phyloP scores from a whole-genome alignment of 2,329 filamentous ascomycete genomes.

The Fusarium sp. region DNA sequence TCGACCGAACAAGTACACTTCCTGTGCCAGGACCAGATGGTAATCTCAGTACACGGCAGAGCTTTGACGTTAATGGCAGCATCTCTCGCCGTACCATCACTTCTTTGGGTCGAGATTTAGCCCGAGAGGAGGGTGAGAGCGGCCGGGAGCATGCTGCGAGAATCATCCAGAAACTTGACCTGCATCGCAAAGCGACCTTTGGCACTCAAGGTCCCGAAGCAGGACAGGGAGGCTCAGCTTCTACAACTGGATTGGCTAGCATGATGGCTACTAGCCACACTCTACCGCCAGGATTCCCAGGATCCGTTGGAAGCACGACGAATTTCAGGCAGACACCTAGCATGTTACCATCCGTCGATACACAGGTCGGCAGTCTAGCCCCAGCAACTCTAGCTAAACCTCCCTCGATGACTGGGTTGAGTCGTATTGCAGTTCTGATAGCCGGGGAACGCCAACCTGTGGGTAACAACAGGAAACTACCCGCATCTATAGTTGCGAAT shows the following conservation, averaged over 20 bases:
- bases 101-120: constrained; percentile 60
- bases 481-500: constrained; percentile 90
- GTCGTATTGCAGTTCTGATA: constrained; percentile 84
- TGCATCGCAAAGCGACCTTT: constrained; percentile 83
- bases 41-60: constrained; percentile 69
- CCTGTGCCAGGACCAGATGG: constrained; percentile 71
- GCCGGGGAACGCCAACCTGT: constrained; percentile 80
- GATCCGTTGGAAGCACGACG: constrained; percentile 48
- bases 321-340: constrained; percentile 48
- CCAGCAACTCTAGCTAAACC: constrained; percentile 86
- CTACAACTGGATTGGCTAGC: constrained; percentile 79
- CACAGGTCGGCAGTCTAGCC: constrained; percentile 74
- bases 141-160: constrained; percentile 84
- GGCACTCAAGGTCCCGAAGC: constrained; percentile 56
- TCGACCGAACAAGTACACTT: constrained; percentile 75
- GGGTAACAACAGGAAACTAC: constrained; percentile 77
- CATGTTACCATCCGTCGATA: constrained; percentile 58
- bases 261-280: constrained; percentile 88
- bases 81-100: constrained; percentile 69
- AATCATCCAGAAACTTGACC: constrained; percentile 92
- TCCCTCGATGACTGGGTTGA: constrained; percentile 86
- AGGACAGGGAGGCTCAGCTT: constrained; percentile 55
- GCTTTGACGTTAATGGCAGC: constrained; percentile 74
- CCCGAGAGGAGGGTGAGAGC: constrained; percentile 78
- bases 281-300: constrained; percentile 73